Percentiles rank a stretch among this genome's conserved stretches.
Conservation (phyloP, 2,329 filamentous ascomycete genomes). For the Fusarium vanettenii region DNA sequence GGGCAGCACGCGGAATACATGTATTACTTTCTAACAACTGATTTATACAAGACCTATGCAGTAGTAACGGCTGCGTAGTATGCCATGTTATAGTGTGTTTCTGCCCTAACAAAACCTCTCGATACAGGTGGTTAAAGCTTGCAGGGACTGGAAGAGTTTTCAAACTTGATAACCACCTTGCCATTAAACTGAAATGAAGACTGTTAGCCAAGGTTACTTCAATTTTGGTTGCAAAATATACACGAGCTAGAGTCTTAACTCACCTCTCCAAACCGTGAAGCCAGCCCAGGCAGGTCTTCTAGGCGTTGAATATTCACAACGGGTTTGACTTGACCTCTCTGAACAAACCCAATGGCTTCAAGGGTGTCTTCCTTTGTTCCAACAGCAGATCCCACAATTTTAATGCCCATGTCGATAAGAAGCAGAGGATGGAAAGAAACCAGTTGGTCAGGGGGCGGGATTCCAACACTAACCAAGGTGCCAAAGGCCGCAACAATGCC, state of each 20-base stretch:
- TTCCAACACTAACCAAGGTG: background rate
- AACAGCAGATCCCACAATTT: background rate
- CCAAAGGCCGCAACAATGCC: background rate
- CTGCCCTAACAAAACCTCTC: background rate
- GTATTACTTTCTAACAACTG: no score
- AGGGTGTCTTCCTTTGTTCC: background rate
- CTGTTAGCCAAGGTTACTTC: background rate
- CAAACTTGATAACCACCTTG: background rate
- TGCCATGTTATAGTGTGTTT: no score
- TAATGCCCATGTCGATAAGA: background rate
- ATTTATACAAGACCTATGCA: no score
- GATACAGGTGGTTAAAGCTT: background rate
- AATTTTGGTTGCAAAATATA: background rate
- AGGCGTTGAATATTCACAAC: background rate
- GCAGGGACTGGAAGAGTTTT: background rate
- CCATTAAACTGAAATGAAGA: background rate
- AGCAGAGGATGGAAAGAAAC: background rate
- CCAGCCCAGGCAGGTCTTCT: background rate
- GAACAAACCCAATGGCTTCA: background rate
- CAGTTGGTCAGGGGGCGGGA: background rate
- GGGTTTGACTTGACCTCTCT: background rate
- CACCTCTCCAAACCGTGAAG: background rate
- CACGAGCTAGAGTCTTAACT: background rate
- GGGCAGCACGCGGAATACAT: no score
- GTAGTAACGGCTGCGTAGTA: no score